phyloP scores from a whole-genome alignment of 2,329 filamentous ascomycete genomes.

The Trichoderma atrobrunneum region DNA sequence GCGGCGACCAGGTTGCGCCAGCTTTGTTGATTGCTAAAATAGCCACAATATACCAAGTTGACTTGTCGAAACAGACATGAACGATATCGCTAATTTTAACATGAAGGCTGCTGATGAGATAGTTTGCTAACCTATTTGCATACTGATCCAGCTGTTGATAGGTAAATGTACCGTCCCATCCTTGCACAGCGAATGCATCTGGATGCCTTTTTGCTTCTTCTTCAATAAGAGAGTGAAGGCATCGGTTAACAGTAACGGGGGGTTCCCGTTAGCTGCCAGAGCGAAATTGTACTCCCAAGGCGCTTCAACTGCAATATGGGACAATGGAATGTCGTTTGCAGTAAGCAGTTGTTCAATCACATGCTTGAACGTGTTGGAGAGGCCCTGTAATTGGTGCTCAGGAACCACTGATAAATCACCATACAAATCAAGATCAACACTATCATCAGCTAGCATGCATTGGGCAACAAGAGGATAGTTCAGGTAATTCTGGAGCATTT shows the following conservation, averaged over 20 bases:
- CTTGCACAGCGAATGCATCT: background rate
- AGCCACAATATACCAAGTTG: constrained; percentile 20
- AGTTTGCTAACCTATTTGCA: constrained; percentile 13
- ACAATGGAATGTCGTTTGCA: background rate
- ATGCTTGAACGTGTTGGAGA: background rate
- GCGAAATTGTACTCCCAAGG: background rate
- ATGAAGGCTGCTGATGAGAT: background rate
- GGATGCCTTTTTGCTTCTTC: background rate
- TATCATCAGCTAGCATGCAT: background rate
- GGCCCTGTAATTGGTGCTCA: background rate
- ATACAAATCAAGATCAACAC: constrained; percentile 5
- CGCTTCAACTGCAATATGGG: background rate
- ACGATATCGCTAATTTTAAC: constrained; percentile 20
- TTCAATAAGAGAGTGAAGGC: constrained; percentile 8
- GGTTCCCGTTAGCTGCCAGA: background rate
- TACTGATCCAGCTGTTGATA: constrained; percentile 33
- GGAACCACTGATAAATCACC: background rate
- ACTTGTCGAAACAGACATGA: constrained; percentile 17
- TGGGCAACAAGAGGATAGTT: constrained; percentile 15
- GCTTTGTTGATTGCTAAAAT: constrained; percentile 21
- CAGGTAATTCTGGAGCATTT: constrained; percentile 2
- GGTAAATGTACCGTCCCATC: constrained; percentile 32
- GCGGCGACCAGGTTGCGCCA: constrained; percentile 19
- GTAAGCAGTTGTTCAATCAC: constrained; percentile 1
- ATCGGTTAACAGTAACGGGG: background rate